phyloP scores from a whole-genome alignment of 2,329 filamentous ascomycete species.

The Trichoderma simmonsii region DNA sequence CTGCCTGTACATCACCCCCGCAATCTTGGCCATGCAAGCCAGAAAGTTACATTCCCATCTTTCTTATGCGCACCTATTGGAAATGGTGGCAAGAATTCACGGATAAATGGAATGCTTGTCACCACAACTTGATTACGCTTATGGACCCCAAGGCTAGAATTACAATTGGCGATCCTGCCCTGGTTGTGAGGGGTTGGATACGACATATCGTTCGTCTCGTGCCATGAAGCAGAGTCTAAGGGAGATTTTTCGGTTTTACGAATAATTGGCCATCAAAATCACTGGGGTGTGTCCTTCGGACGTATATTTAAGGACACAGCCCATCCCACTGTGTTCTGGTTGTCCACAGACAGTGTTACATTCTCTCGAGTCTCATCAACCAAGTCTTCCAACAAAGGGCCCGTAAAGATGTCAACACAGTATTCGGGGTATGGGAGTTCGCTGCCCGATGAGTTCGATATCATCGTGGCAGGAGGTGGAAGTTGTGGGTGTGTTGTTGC shows the following conservation, averaged over 20 bases:
- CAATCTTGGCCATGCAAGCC: constrained; percentile 10
- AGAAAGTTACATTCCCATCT: background rate
- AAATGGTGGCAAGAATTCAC: background rate
- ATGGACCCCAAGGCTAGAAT: background rate
- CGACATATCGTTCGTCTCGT: background rate
- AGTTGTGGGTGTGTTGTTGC: background rate
- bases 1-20: background rate
- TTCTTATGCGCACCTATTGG: background rate
- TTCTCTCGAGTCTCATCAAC: background rate
- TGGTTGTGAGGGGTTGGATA: background rate
- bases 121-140: background rate
- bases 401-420: background rate
- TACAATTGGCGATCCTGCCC: background rate
- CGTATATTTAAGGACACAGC: background rate
- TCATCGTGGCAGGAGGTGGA: constrained; percentile 25
- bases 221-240: background rate
- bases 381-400: background rate
- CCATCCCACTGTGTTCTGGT: background rate
- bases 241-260: background rate
- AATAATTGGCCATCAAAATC: background rate
- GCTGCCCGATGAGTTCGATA: constrained; percentile 17
- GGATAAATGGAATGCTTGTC: constrained; percentile 3
- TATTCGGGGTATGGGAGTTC: constrained; percentile 6
- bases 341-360: background rate
- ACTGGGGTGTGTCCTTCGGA: background rate